Evolutionary conservation across 2,329 filamentous ascomycete genomes (phyloP).

Genomic region (Penicillium concentricum): DNA sequence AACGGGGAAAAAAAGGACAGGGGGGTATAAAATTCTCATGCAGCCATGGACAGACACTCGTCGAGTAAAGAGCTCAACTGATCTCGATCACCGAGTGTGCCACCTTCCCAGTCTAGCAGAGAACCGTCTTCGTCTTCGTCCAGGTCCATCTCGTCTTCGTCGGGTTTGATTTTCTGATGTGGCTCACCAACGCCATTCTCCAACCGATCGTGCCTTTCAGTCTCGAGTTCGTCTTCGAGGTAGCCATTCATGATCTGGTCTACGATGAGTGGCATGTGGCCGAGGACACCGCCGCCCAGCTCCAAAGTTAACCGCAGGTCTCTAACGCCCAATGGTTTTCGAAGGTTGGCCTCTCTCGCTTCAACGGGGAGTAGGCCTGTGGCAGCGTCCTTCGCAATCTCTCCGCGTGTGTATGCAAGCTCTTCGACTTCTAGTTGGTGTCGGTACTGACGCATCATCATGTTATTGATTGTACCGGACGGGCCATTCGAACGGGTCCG

Average conservation of each 20-base stretch:
- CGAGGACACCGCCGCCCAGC: conserved; percentile 72
- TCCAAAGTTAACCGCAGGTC: conserved; percentile 76
- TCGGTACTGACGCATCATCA: conserved; percentile 77
- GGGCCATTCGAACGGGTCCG: conserved; percentile 58
- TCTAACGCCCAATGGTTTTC: conserved; percentile 70
- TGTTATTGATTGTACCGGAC: conserved; percentile 65
- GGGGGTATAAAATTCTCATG: conserved; percentile 28
- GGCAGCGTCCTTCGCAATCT: conserved; percentile 67
- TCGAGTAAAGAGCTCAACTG: conserved; percentile 42
- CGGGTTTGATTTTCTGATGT: conserved; percentile 21
- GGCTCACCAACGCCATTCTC: conserved; percentile 24
- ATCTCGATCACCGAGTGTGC: conserved; percentile 34
- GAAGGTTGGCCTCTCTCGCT: conserved; percentile 69
- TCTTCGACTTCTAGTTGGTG: conserved; percentile 75
- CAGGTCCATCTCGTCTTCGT: conserved; percentile 41
- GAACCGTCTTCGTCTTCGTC: conserved; percentile 33
- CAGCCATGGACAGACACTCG: conserved; percentile 44
- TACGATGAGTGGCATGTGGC: conserved; percentile 72
- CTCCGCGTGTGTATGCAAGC: conserved; percentile 68
- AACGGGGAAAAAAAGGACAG: conserved; percentile 12
- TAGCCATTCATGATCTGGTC: conserved; percentile 69
- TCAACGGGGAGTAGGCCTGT: conserved; percentile 79
- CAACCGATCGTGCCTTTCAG: conserved; percentile 36
- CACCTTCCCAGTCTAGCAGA: conserved; percentile 41
- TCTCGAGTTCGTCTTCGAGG: conserved; percentile 72